These are phyloP conservation scores for Raddia guianensis DNA, from an alignment of 176 grass and related monocot genomes.

Conservation along the genomic window DNA sequence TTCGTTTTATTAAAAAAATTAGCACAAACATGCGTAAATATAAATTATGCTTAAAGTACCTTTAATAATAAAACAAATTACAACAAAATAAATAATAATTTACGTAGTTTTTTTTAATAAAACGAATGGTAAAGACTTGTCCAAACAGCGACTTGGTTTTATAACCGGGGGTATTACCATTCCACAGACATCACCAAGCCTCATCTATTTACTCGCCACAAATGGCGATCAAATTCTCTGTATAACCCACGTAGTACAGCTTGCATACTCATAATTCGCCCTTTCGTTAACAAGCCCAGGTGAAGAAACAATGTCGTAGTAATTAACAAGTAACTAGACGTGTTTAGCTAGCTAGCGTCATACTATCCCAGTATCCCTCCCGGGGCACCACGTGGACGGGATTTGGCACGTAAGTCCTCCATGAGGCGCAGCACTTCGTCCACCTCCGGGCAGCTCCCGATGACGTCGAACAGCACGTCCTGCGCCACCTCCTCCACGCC, in stretches of 20 bases:
- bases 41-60: no score
- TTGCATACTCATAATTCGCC: not conserved
- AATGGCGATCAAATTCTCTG: no score
- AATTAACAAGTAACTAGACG: not conserved
- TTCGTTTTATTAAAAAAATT: no score
- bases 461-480: conserved; percentile 43
- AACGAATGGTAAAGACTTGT: no score
- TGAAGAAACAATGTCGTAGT: not conserved
- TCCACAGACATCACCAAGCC: no score
- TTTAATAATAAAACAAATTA: no score
- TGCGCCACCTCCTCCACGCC: conserved; percentile 21
- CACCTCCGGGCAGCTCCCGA: conserved; percentile 27
- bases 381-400: not conserved
- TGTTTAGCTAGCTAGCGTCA: not conserved
- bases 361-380: not conserved
- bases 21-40: no score
- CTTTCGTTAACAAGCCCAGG: not conserved
- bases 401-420: not conserved
- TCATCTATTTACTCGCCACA: no score
- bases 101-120: no score
- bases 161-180: no score
- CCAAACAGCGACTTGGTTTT: no score
- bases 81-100: no score
- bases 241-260: not conserved
- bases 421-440: not conserved